Base-by-base conservation (phyloP, 352 stramenopile genomes). In the Phytopythium kandeliae region DNA sequence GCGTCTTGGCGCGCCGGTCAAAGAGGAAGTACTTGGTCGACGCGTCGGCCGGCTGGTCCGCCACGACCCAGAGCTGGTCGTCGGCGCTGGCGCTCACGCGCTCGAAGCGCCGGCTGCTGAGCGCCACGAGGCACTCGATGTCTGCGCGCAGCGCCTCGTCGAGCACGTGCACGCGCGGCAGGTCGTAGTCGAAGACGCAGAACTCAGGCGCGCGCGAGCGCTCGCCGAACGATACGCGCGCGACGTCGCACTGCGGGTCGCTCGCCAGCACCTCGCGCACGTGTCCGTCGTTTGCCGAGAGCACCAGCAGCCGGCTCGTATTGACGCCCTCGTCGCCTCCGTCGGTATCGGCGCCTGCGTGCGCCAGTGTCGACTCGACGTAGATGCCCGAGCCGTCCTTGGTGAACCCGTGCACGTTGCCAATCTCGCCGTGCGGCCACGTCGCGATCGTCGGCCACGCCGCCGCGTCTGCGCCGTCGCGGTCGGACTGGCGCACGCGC, bases 11-110 rank as follows among this genome's bases (percentile, higher is more conserved):
- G 40, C 37, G 24, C 15, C 69, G 69, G 40, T 69, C 59, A 43
- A 66, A 76, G 49, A 74, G 64, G 54, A 69, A 79, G 55, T 76
- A 79, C 54, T 67, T 63, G 43, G 66, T 58, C 36, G 66, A 67
- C 22, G 49, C 55, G 51, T 94, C 73, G 54, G 95, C 65, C n/a
- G 89, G 70, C n/a, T 80, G 58, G 22, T 72, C 73, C 22, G 49
- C 57, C 55, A 57, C 80, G 21, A 77, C 65, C 80, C 78, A 95
- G 16, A 75, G 79, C 21, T 65, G 51, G 47, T 94, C 79, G 56
- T 78, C 65, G 15, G 62, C 58, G 31, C 55, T 69, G 6, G 45
- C 58, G 26, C 59, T 69, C 25, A 69, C 62, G 21, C 71, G 57
- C 62, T 44, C 62, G 21, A 74, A 69, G 19, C 57, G 44, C 21